Evolutionary conservation across 2,329 filamentous ascomycete genomes (phyloP).

Genomic region (Paraphaeosphaeria sporulosa): DNA sequence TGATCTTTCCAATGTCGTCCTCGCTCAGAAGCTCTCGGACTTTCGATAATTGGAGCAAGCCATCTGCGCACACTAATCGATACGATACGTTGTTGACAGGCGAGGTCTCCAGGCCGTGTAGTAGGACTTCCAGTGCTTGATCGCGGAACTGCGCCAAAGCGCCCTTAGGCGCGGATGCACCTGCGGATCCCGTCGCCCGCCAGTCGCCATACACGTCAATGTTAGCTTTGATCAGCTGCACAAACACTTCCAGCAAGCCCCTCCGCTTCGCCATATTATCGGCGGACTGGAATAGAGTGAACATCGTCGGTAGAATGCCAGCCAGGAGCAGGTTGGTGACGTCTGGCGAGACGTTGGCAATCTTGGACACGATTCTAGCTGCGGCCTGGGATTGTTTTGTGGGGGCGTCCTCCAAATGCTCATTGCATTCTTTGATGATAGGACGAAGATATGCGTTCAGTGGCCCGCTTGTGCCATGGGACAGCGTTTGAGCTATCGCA

Average conservation of each 20-base stretch:
- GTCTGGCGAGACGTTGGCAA: constrained; percentile 62
- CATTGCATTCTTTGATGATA: constrained; percentile 71
- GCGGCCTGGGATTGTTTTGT: constrained; percentile 73
- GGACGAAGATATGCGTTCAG: constrained; percentile 64
- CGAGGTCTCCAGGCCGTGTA: constrained; percentile 53
- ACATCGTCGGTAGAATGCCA: constrained; percentile 64
- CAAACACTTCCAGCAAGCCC: constrained; percentile 68
- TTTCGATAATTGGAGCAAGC: constrained; percentile 53
- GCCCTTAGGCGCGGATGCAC: constrained; percentile 41
- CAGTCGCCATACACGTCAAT: constrained; percentile 65
- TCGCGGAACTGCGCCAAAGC: constrained; percentile 50
- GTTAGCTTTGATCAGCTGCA: constrained; percentile 65
- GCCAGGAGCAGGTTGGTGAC: constrained; percentile 65
- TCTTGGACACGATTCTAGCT: constrained; percentile 65
- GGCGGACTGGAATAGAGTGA: constrained; percentile 67
- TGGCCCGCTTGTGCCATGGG: constrained; percentile 57
- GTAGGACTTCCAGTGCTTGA: constrained; percentile 52
- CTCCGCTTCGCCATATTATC: constrained; percentile 69
- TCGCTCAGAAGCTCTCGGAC: constrained; percentile 52
- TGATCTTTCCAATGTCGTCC: constrained; percentile 56
- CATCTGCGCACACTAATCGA: constrained; percentile 54
- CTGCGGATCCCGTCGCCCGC: constrained; percentile 52
- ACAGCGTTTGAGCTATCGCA: constrained; percentile 64
- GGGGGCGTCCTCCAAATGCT: constrained; percentile 72
- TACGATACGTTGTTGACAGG: constrained; percentile 60